Evolutionary conservation across 2,329 filamentous ascomycete genomes (phyloP), one percentile per base, ranked within the genome.

Genomic region (Aaosphaeria arxii): DNA sequence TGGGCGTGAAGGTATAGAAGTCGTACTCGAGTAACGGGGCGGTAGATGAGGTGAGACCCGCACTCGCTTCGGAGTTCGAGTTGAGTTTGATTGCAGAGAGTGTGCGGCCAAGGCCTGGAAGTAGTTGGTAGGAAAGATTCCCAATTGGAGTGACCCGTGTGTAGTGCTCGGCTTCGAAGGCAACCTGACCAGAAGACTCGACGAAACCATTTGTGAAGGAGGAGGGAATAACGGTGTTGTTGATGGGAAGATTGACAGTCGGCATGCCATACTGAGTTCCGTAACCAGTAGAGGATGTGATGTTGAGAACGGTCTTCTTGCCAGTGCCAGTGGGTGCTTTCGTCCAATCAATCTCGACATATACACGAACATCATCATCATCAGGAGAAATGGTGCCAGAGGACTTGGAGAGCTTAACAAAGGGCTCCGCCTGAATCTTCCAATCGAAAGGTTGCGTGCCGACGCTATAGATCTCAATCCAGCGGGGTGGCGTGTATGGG

Each of bases 141-240:
- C 56, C 53, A 6, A 54, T 40, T 6, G 60, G 48, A 1, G 53
- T 57, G 7, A 65, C 45, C 47, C 66, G 64, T 0, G 66, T 70
- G 59, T 67, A 70, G 58, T 71, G 69, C 39, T 67, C 64, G 40
- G 67, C 68, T 57, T 71, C 67, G 40, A 70, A 65, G 40, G 67
- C 56, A 24, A 71, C 13, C 46, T 69, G 54, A 43, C 60, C 64
- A 4, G 63, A 58, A 44, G 57, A 58, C 50, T 71, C 69, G 51
- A 71, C 67, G 49, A 67, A 67, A 44, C 69, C 67, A 46, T 50
- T 59, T 13, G 47, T 58, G 52, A 70, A 71, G 46, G 47, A 47
- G 5, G 61, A 53, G 6, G 69, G 68, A 28, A 71, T 45, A 2
- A 47, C 44, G 2, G 64, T 70, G 49, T 69, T 69, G 50, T 70